A percentile compares a stretch with the other conserved stretches of the same genome.
These are phyloP conservation scores for Chondrostereum purpureum DNA, from an alignment of 1,284 basidiomycete species.

Conservation along the genomic window DNA sequence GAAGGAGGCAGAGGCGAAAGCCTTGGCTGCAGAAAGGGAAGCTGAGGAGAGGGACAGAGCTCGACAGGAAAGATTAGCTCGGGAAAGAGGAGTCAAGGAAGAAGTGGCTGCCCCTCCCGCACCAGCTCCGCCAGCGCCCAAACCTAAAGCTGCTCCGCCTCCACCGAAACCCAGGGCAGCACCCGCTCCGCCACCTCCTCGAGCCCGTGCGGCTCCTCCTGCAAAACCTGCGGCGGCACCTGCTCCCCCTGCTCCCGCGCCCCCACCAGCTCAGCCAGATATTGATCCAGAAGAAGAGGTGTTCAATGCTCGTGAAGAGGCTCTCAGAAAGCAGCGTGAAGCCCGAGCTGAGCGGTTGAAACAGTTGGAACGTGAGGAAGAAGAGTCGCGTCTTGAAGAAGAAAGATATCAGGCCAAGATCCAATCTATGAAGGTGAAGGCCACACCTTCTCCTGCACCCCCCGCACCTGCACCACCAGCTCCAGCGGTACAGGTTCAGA, in stretches of 20 bases:
- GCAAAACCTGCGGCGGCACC: slow-evolving; percentile 24
- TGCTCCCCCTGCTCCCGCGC: slow-evolving; percentile 20
- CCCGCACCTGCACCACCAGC: slow-evolving; percentile 28
- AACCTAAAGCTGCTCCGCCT: slow-evolving; percentile 27
- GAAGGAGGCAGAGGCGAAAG: slow-evolving; percentile 81
- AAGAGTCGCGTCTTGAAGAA: slow-evolving; percentile 58
- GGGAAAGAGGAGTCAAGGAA: slow-evolving; percentile 56
- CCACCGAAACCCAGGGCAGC: slow-evolving; percentile 32
- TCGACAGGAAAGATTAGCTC: slow-evolving; percentile 62
- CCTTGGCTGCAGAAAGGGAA: slow-evolving; percentile 65
- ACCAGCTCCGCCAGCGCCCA: slow-evolving; percentile 24
- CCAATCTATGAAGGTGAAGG: slow-evolving; percentile 39
- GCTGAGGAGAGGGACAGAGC: slow-evolving; percentile 70
- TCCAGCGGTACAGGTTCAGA: slow-evolving; percentile 11
- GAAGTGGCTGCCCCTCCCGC: slow-evolving; percentile 25
- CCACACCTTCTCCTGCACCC: slow-evolving; percentile 22
- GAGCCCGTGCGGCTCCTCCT: slow-evolving; percentile 24
- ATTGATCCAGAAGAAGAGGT: slow-evolving; percentile 63
- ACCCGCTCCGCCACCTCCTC: slow-evolving; percentile 36
- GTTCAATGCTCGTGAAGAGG: slow-evolving; percentile 57
- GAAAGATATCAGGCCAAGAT: slow-evolving; percentile 49
- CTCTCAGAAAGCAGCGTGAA: slow-evolving; percentile 59
- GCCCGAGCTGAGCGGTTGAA: slow-evolving; percentile 58
- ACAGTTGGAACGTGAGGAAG: slow-evolving; percentile 68
- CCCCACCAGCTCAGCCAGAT: slow-evolving; percentile 29